Evolutionary conservation across 208 protist species (phyloP), one percentile per base, ranked within the genome.

Genomic region (Borovskyia barvae): DNA sequence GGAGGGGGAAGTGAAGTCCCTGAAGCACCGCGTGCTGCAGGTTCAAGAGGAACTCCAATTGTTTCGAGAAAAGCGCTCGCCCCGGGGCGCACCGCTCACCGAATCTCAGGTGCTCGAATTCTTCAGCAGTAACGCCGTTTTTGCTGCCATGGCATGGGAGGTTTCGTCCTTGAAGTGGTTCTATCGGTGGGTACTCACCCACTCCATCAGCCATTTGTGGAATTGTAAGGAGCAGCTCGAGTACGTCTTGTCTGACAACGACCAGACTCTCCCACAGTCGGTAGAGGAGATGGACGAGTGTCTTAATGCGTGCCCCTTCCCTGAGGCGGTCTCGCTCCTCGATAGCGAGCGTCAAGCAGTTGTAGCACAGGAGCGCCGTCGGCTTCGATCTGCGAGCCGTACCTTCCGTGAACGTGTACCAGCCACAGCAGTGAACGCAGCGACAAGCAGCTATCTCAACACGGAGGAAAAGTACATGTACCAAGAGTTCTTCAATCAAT

Each of bases 401-500:
- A 85, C 80, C 40, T 91, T 77, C 64, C 72, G 80, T 17, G 70
- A 86, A 6, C 63, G 70, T 33, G 55, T 94, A 17, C 73, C 82
- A n/a, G 41, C 67, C 11, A 42, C 48, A 19, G 78, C 76, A 3
- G 74, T 91, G 24, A 90, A 72, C 3, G 71, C 62, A 9, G 81
- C 78, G 30, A 81, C 77, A 15, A 94, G 73, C 66, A 77, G 73
- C 46, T 91, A 88, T 66, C 76, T 94, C 4, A 81, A 65, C 3
- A 4, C 68, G 2, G 84, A 91, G 71, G 87, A 94, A 59, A 91
- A 89, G 77, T 92, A 87, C 63, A 74, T 75, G 66, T 94, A 90
- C 61, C 87, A 94, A 68, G 83, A 91, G 75, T 84, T 80, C 42
- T 90, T 82, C 68, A 91, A 91, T 50, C 78, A 91, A 58, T 82